A percentile compares a stretch with the other conserved stretches of the same genome.
These are phyloP conservation scores for Eucalyptus marginata DNA, from an alignment of 345 rosid species.

Conservation along the genomic window DNA sequence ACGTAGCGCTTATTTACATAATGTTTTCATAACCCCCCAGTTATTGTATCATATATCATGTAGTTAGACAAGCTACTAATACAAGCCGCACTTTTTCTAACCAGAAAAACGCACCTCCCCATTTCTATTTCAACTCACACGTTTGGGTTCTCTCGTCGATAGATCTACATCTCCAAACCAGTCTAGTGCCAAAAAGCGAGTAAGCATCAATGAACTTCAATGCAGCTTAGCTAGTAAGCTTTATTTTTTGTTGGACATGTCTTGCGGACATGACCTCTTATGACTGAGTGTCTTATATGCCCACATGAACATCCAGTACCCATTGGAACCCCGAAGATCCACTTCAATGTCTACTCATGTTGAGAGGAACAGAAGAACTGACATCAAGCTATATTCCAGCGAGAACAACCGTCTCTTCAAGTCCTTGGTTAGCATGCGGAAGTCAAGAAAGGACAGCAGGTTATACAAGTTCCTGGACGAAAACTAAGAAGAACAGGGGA, in stretches of 20 bases:
- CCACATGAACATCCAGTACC: slow-evolving; percentile 7
- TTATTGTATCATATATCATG: neutral
- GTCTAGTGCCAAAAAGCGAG: slow-evolving; percentile 10
- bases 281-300: neutral
- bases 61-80: neutral
- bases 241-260: neutral
- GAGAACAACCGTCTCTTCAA: slow-evolving; percentile 45
- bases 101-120: slow-evolving; percentile 54
- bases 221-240: neutral
- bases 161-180: slow-evolving; percentile 39
- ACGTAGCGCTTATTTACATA: neutral
- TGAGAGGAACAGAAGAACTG: slow-evolving; percentile 18
- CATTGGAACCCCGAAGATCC: slow-evolving; percentile 38
- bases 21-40: neutral
- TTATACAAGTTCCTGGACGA: slow-evolving; percentile 21
- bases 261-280: neutral
- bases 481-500: neutral
- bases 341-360: slow-evolving; percentile 18
- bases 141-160: slow-evolving; percentile 33
- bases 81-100: neutral
- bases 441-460: slow-evolving; percentile 22
- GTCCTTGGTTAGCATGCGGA: slow-evolving; percentile 64
- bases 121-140: slow-evolving; percentile 25
- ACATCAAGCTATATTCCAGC: slow-evolving; percentile 22
- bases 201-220: neutral